Percentiles rank a stretch among this genome's conserved stretches.
Evolutionary conservation across 2,329 filamentous ascomycete species (phyloP).

Genomic region (Penicillium sp.): DNA sequence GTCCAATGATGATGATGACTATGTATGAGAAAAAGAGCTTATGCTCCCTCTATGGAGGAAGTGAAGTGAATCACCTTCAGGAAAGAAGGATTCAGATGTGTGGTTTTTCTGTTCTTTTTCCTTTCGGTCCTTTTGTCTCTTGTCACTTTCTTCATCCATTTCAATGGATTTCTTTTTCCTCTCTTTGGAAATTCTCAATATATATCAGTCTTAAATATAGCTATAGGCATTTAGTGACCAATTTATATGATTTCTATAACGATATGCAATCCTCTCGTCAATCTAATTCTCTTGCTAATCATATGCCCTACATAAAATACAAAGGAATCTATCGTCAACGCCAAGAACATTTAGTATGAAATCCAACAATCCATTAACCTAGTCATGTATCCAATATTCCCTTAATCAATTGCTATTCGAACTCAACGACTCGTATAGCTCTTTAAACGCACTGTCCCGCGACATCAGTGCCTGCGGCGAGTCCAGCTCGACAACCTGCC

Average conservation of each 20-base stretch:
- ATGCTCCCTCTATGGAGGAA: not conserved
- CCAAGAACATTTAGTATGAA: too few relatives aligned
- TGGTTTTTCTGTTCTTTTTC: not conserved
- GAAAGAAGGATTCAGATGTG: not conserved
- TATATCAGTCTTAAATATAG: not conserved
- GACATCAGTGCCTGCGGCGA: slow-evolving; percentile 33
- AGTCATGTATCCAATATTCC: not conserved
- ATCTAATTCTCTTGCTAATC: too few relatives aligned
- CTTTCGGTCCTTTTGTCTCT: not conserved
- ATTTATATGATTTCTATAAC: not conserved
- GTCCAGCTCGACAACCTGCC: slow-evolving; percentile 32
- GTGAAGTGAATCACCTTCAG: not conserved
- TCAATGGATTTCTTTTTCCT: not conserved
- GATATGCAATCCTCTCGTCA: too few relatives aligned
- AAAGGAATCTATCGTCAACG: too few relatives aligned
- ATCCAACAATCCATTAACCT: too few relatives aligned
- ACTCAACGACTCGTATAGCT: slow-evolving; percentile 7
- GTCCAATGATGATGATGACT: not conserved
- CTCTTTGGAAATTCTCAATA: not conserved
- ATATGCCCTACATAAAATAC: too few relatives aligned
- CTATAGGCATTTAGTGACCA: not conserved
- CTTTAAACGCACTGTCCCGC: slow-evolving; percentile 12
- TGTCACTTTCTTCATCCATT: not conserved
- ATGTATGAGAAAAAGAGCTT: not conserved
- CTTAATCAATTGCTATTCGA: not conserved